Evolutionary conservation across 2,329 filamentous ascomycete species (phyloP).

Genomic region (Trichoderma afroharzianum): DNA sequence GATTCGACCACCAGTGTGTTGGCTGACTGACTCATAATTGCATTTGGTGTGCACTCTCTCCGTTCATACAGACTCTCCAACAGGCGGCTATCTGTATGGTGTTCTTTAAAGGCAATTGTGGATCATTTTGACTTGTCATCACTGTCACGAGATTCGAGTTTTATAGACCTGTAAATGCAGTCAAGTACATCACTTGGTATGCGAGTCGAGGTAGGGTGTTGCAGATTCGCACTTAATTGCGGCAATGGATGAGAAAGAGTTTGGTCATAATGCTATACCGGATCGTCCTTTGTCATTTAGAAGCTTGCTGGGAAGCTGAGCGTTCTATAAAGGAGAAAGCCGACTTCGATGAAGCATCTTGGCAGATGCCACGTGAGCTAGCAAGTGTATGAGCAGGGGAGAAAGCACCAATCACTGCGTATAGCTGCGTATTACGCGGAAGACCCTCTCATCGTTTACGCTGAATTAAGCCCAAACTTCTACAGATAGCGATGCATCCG

Average conservation of each 20-base stretch:
- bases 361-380: not conserved
- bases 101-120: not conserved
- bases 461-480: not conserved
- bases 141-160: not conserved
- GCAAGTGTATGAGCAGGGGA: not conserved
- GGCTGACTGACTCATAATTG: not conserved
- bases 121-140: not conserved
- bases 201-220: not conserved
- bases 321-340: not conserved
- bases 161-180: not conserved
- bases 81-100: no score
- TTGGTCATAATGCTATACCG: not conserved
- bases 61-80: not conserved
- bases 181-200: not conserved
- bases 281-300: not conserved
- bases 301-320: not conserved
- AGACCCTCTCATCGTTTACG: not conserved
- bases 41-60: not conserved
- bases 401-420: not conserved
- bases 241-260: not conserved
- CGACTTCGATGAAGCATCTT: not conserved
- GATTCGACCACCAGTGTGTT: not conserved
- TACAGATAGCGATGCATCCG: not conserved
- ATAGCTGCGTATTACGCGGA: not conserved
- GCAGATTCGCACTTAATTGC: not conserved